phyloP scores from a whole-genome alignment of 108 stramenopile genomes.

The Fragilariopsis cylindrus region DNA sequence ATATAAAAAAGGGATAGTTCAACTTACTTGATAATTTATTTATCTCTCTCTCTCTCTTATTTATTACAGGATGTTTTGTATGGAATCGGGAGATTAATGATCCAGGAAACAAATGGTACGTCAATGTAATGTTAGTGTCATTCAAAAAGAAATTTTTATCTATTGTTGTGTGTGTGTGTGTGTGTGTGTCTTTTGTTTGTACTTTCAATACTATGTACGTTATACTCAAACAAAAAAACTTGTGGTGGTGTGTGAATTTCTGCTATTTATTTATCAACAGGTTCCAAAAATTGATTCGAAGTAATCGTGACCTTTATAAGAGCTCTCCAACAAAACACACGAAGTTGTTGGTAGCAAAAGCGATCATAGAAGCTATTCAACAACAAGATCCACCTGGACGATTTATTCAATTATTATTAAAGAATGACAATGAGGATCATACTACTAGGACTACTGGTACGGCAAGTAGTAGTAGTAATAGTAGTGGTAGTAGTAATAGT shows the following conservation, averaged over 20 bases:
- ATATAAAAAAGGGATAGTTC: no score
- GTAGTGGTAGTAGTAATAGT: background rate
- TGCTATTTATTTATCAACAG: background rate
- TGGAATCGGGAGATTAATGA: conserved; percentile 59
- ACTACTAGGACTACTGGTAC: no score
- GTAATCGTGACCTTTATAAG: conserved; percentile 45
- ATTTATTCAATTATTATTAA: conserved; percentile 31
- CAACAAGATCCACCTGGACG: conserved; percentile 55
- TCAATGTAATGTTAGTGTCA: no score
- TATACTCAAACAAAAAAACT: no score
- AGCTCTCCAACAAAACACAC: conserved; percentile 49
- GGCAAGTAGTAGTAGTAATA: no score
- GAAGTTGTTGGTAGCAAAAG: conserved; percentile 56
- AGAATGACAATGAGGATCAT: conserved; percentile 9
- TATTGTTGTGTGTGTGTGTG: no score
- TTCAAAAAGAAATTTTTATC: no score
- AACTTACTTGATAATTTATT: no score
- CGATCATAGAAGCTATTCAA: conserved; percentile 54
- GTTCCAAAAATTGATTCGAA: conserved; percentile 47
- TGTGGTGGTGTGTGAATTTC: no score
- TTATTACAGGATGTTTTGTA: conserved; percentile 47
- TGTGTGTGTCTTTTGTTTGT: no score
- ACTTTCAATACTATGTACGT: no score
- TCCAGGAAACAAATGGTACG: conserved; percentile 49
- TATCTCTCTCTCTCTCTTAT: no score